phyloP scores from a whole-genome alignment of 768 basidiomycete genomes.

The Auricularia auricula-judae region DNA sequence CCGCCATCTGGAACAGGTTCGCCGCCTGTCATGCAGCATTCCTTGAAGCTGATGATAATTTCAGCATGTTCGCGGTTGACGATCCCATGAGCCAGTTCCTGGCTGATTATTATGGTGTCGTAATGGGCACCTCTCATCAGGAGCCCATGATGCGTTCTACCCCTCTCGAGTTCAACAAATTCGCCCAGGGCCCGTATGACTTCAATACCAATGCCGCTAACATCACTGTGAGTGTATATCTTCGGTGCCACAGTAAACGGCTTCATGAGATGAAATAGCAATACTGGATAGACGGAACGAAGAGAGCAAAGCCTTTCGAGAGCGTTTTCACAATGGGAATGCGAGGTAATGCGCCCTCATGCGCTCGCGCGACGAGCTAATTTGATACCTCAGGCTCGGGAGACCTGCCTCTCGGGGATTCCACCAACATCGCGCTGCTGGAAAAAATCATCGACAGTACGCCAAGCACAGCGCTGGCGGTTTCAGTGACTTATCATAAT shows the following conservation, averaged over 20 bases:
- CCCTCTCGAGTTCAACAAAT: constrained; percentile 54
- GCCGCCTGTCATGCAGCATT: not conserved
- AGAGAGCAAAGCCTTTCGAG: constrained; percentile 49
- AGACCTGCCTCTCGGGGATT: constrained; percentile 37
- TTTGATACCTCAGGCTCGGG: constrained; percentile 20
- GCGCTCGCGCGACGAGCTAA: not conserved
- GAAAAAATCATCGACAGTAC: constrained; percentile 35
- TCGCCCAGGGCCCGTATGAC: constrained; percentile 45
- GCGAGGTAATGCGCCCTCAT: constrained; percentile 27
- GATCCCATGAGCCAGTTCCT: constrained; percentile 49
- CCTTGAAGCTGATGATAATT: not conserved
- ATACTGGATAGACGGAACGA: constrained; percentile 41
- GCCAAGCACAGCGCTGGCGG: not conserved
- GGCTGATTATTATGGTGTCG: constrained; percentile 55
- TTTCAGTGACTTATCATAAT: not conserved
- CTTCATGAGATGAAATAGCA: not conserved
- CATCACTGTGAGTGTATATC: constrained; percentile 26
- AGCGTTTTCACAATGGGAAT: constrained; percentile 59
- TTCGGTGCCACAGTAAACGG: not conserved
- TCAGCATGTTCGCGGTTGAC: constrained; percentile 40
- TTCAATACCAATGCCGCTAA: constrained; percentile 43
- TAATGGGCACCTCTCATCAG: constrained; percentile 60
- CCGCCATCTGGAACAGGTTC: constrained; percentile 22
- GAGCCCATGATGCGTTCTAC: constrained; percentile 72
- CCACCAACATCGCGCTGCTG: constrained; percentile 39